Percentiles rank a stretch among this genome's conserved stretches.
Evolutionary conservation across 2,329 filamentous ascomycete genomes (phyloP).

Genomic region (Emericellopsis cladophorae): DNA sequence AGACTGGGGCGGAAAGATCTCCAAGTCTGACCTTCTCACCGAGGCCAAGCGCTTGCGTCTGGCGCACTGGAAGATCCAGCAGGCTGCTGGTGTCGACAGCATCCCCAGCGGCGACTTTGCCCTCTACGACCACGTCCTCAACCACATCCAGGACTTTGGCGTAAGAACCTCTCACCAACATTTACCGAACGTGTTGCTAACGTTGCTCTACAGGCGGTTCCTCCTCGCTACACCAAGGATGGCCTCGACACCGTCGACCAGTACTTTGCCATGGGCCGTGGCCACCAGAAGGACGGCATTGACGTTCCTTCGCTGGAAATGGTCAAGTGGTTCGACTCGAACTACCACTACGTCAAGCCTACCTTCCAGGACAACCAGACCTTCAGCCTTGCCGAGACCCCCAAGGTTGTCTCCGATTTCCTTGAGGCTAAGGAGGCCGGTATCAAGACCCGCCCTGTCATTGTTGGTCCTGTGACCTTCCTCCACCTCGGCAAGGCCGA

Average conservation of each 20-base stretch:
- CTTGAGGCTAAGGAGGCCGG: slow-evolving; percentile 96
- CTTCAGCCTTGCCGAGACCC: slow-evolving; percentile 77
- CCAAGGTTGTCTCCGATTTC: slow-evolving; percentile 93
- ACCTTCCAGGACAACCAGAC: slow-evolving; percentile 93
- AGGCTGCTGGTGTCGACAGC: slow-evolving; percentile 92
- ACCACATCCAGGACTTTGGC: slow-evolving; percentile 96
- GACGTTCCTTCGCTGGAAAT: slow-evolving; percentile 95
- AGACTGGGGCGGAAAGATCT: slow-evolving; percentile 88
- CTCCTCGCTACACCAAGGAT: slow-evolving; percentile 87
- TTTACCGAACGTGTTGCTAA: slow-evolving; percentile 3
- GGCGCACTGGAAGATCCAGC: slow-evolving; percentile 99
- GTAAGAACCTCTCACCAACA: slow-evolving; percentile 38
- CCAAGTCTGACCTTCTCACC: slow-evolving; percentile 75
- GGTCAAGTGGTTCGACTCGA: slow-evolving; percentile 99
- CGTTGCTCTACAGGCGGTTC: slow-evolving; percentile 52
- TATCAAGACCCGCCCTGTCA: slow-evolving; percentile 81
- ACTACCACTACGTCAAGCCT: slow-evolving; percentile 99
- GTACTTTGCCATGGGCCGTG: slow-evolving; percentile 99
- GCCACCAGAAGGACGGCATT: slow-evolving; percentile 87
- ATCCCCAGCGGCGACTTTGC: slow-evolving; percentile 99
- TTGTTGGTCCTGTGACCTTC: slow-evolving; percentile 95
- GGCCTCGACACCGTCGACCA: slow-evolving; percentile 81
- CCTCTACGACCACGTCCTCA: slow-evolving; percentile 94
- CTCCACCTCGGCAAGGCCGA: slow-evolving; percentile 96
- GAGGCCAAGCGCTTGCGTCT: slow-evolving; percentile 96